phyloP scores from a whole-genome alignment of 2,329 filamentous ascomycete species.

The Venturia nashicola region DNA sequence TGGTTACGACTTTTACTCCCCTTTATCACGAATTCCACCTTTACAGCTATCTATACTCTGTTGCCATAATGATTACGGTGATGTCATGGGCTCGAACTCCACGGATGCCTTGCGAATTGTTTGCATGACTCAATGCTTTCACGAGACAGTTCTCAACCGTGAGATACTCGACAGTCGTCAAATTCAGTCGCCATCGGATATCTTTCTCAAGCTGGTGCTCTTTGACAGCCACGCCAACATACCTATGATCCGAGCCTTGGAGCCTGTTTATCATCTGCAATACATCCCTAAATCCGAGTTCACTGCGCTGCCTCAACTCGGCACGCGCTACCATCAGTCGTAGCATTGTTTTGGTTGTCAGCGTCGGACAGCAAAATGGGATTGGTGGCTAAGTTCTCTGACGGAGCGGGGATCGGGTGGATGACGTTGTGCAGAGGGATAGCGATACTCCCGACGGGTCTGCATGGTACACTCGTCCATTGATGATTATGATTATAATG shows the following conservation, averaged over 20 bases:
- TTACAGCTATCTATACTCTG: background rate
- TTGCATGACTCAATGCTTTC: background rate
- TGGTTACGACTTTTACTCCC: background rate
- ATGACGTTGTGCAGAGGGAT: background rate
- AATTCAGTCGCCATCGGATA: background rate
- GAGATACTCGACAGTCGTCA: background rate
- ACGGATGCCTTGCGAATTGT: background rate
- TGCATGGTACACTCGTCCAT: background rate
- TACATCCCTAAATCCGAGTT: background rate
- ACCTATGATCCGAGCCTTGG: background rate
- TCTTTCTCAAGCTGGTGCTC: too few relatives aligned
- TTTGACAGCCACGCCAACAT: too few relatives aligned
- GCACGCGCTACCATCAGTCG: background rate
- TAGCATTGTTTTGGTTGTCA: background rate
- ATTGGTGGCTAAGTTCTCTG: background rate
- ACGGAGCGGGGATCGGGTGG: background rate
- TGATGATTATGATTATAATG: background rate
- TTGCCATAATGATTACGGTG: background rate
- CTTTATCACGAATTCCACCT: background rate
- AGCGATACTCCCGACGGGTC: background rate
- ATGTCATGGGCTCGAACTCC: background rate
- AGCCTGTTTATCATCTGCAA: background rate
- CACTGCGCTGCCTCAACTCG: background rate
- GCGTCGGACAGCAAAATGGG: background rate
- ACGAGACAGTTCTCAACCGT: background rate